Evolutionary conservation across 2,329 filamentous ascomycete species (phyloP).

Genomic region (Penicillium sp.): DNA sequence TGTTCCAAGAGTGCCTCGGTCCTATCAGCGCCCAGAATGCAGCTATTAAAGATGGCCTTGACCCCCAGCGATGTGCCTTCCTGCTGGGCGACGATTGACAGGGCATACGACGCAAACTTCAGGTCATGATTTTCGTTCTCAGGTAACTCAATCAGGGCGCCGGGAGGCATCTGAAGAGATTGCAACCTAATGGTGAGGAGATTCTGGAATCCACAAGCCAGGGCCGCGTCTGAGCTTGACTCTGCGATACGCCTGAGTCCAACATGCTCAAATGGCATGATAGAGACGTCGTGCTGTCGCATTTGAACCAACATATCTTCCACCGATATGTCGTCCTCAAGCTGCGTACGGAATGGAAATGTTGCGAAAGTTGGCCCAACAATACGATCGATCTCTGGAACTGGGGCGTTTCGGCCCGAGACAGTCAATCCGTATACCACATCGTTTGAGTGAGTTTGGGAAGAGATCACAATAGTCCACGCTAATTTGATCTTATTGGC

Average conservation of each 20-base stretch:
- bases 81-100: neutral
- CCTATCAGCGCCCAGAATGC: neutral
- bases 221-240: neutral
- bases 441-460: conserved; percentile 35
- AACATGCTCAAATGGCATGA: conserved; percentile 1
- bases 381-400: conserved; percentile 37
- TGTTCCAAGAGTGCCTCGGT: neutral
- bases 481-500: conserved; percentile 17
- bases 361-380: conserved; percentile 41
- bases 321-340: conserved; percentile 5
- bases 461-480: conserved; percentile 37
- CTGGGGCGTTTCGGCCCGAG: conserved; percentile 37
- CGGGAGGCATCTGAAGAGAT: neutral
- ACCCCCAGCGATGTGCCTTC: neutral
- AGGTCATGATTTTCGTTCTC: neutral
- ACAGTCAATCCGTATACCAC: conserved; percentile 41
- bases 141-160: neutral
- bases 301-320: neutral
- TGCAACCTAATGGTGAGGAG: neutral
- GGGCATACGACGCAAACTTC: neutral
- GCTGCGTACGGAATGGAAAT: conserved; percentile 34
- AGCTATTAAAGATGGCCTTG: neutral
- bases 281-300: neutral
- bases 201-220: conserved; percentile 6
- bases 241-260: neutral